Evolutionary conservation across 345 rosid species (phyloP).

Genomic region (Stellera chamaejasme): DNA sequence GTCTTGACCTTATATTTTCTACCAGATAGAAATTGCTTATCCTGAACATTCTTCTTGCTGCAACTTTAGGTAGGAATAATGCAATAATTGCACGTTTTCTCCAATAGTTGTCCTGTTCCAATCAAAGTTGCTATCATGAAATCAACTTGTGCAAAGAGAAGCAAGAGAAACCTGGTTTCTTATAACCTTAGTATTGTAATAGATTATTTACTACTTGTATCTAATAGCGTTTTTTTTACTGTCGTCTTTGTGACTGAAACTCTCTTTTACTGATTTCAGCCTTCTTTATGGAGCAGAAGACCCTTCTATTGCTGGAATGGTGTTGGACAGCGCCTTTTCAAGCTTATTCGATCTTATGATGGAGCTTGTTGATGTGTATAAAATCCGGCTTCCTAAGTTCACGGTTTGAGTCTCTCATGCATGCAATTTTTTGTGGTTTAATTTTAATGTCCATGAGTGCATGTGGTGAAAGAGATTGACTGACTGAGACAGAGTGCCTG

Average conservation of each 20-base stretch:
- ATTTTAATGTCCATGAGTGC: background rate
- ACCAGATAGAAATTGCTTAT: no score
- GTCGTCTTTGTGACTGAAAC: background rate
- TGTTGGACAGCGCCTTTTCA: slow-evolving; percentile 95
- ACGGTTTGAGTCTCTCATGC: slow-evolving; percentile 40
- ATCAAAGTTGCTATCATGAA: no score
- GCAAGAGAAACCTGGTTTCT: background rate
- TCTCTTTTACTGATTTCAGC: slow-evolving; percentile 40
- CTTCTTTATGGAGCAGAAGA: slow-evolving; percentile 95
- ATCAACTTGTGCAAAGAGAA: no score
- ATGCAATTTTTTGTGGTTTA: background rate
- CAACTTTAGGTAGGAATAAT: no score
- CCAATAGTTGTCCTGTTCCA: no score
- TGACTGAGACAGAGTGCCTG: background rate
- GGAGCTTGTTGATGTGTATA: slow-evolving; percentile 94
- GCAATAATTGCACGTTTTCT: no score
- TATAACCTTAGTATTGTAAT: background rate
- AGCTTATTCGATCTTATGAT: slow-evolving; percentile 94
- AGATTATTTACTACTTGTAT: background rate
- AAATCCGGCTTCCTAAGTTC: slow-evolving; percentile 88
- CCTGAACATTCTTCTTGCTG: no score
- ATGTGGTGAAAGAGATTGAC: background rate
- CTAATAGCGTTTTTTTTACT: slow-evolving; percentile 1
- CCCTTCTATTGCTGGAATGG: slow-evolving; percentile 96
- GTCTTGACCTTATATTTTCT: no score